Percentiles rank a stretch among this genome's conserved stretches.
Evolutionary conservation across 345 rosid species (phyloP).

Genomic region (Sisymbrium altissimum): DNA sequence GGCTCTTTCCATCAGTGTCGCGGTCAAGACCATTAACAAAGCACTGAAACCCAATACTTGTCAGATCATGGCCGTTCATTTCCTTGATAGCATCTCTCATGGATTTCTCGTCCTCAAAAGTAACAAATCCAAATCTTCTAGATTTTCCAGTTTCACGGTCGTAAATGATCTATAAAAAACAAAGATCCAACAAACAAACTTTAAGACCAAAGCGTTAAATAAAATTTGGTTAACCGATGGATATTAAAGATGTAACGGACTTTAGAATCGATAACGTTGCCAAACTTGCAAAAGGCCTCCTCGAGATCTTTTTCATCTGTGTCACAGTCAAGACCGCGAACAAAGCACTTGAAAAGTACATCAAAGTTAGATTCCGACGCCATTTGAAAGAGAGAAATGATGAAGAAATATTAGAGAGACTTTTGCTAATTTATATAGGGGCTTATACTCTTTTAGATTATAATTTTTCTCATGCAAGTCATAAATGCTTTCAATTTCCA

Average conservation of each 20-base stretch:
- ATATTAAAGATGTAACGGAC: neutral
- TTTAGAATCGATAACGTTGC: slow-evolving; percentile 70
- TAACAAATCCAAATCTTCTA: neutral
- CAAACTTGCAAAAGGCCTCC: slow-evolving; percentile 48
- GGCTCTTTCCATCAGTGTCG: too few relatives aligned
- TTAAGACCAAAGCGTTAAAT: neutral
- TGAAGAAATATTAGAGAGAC: too few relatives aligned
- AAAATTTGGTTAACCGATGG: slow-evolving; percentile 32
- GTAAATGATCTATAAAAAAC: neutral
- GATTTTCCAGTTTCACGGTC: neutral
- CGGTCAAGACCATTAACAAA: too few relatives aligned
- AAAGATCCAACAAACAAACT: neutral
- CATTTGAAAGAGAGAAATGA: slow-evolving; percentile 19
- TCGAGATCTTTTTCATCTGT: slow-evolving; percentile 48
- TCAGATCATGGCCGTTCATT: too few relatives aligned
- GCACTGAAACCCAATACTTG: too few relatives aligned
- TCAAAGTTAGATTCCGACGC: slow-evolving; percentile 42
- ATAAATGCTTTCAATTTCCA: too few relatives aligned
- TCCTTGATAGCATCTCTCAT: neutral
- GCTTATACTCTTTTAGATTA: too few relatives aligned
- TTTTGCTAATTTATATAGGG: too few relatives aligned
- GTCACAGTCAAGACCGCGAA: slow-evolving; percentile 67
- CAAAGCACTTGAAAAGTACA: slow-evolving; percentile 55
- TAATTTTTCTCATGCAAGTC: too few relatives aligned
- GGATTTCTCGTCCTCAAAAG: neutral